Conservation (phyloP, 2,329 filamentous ascomycete genomes). For the Pseudopithomyces maydicus region DNA sequence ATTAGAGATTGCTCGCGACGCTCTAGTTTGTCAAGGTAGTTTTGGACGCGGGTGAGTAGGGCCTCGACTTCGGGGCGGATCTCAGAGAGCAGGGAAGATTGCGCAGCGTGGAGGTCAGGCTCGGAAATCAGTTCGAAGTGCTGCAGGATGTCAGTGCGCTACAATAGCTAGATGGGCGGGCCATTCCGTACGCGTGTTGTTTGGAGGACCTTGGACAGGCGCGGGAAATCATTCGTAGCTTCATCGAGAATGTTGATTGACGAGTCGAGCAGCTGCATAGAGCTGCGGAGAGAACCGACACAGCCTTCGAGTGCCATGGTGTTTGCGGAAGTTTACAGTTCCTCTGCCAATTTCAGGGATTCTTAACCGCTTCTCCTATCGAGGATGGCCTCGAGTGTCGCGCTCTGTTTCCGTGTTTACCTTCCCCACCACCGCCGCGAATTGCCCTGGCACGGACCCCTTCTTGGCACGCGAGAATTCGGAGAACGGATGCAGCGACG, state of each 20-base stretch:
- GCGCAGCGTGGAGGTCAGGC: slow-evolving; percentile 78
- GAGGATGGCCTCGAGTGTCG: slow-evolving; percentile 9
- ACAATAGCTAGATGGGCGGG: neutral
- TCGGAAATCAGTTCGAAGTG: slow-evolving; percentile 94
- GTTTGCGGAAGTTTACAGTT: slow-evolving; percentile 24
- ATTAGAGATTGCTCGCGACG: slow-evolving; percentile 83
- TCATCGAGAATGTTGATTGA: slow-evolving; percentile 67
- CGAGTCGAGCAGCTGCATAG: slow-evolving; percentile 65
- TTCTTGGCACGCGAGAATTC: slow-evolving; percentile 35
- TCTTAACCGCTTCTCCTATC: neutral
- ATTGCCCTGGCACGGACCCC: slow-evolving; percentile 7
- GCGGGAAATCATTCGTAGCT: slow-evolving; percentile 67
- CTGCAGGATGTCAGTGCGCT: slow-evolving; percentile 48
- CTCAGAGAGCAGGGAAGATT: slow-evolving; percentile 82
- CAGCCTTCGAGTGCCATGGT: slow-evolving; percentile 59
- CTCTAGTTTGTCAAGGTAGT: slow-evolving; percentile 80
- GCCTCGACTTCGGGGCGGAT: slow-evolving; percentile 84
- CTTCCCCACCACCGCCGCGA: neutral
- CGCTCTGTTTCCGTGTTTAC: slow-evolving; percentile 3
- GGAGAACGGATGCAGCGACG: slow-evolving; percentile 19
- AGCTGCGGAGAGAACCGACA: slow-evolving; percentile 64
- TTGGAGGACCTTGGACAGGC: slow-evolving; percentile 66
- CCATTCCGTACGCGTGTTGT: slow-evolving; percentile 60
- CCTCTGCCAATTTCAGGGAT: neutral
- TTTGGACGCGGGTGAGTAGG: slow-evolving; percentile 80